A percentile compares a stretch with the other conserved stretches of the same genome.
Evolutionary conservation across 495 filamentous ascomycete genomes (phyloP).

Genomic region (Aspergillus indologenus): DNA sequence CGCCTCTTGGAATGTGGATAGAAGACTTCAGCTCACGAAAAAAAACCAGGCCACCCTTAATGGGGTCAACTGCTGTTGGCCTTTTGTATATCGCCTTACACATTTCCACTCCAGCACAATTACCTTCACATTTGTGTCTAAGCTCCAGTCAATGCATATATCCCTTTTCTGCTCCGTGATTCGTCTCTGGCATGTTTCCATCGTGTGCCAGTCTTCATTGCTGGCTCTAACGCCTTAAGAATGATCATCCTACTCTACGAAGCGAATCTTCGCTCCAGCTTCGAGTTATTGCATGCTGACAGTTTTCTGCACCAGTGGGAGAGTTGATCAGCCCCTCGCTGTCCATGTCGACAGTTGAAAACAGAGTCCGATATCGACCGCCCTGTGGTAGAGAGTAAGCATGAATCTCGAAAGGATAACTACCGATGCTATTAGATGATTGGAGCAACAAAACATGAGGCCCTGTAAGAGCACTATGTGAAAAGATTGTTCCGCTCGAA

Average conservation of each 20-base stretch:
- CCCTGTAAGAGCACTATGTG: not conserved
- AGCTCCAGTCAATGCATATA: too few species aligned
- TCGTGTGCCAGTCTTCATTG: not conserved
- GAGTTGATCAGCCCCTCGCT: not conserved
- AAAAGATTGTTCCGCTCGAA: not conserved
- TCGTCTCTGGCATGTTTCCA: not conserved
- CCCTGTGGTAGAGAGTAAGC: too few species aligned
- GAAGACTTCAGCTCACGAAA: too few species aligned
- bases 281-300: not conserved
- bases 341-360: not conserved
- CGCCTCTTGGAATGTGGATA: not conserved
- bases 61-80: too few species aligned
- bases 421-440: too few species aligned
- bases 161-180: not conserved
- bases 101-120: too few species aligned
- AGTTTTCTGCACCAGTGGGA: not conserved
- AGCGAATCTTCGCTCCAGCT: not conserved
- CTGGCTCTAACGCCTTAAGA: not conserved
- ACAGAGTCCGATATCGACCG: not conserved
- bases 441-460: too few species aligned
- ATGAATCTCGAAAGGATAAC: too few species aligned
- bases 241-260: not conserved
- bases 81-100: too few species aligned
- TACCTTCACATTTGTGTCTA: too few species aligned
- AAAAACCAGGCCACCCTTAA: too few species aligned